Percentiles rank a stretch among this genome's conserved stretches.
phyloP scores from a whole-genome alignment of 805 yeast genomes.

The Spencermartinsiella europaea region DNA sequence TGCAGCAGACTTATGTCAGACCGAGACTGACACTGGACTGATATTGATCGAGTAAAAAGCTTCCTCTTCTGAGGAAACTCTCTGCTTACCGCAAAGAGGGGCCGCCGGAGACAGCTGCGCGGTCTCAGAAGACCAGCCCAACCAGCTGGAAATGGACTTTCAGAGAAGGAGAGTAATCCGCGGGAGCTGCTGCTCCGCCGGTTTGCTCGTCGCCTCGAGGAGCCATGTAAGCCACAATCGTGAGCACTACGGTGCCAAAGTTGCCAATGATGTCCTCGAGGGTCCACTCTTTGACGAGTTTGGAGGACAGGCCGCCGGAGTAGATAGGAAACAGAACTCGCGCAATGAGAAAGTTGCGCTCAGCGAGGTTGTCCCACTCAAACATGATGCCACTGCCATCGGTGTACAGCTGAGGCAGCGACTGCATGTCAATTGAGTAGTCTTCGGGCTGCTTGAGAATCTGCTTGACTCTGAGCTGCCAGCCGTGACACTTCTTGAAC shows the following conservation, averaged over 20 bases:
- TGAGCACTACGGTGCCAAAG: neutral
- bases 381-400: neutral
- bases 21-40: too few species aligned
- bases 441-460: neutral
- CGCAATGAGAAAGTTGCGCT: neutral
- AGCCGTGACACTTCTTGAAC: neutral
- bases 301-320: neutral
- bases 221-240: neutral
- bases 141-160: too few species aligned
- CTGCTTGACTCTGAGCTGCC: neutral
- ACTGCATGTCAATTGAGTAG: neutral
- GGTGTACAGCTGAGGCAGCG: neutral
- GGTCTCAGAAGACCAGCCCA: too few species aligned
- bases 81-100: too few species aligned
- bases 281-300: neutral
- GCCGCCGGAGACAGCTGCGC: too few species aligned
- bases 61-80: too few species aligned
- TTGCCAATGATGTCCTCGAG: neutral
- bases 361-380: neutral
- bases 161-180: too few species aligned
- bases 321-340: neutral
- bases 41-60: too few species aligned
- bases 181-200: too few species aligned
- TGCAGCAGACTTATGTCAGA: too few species aligned
- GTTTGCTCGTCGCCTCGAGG: too few species aligned